Percentiles rank a stretch among this genome's conserved stretches.
phyloP scores from a whole-genome alignment of 2,329 filamentous ascomycete genomes.

The Hymenoscyphus linearis region DNA sequence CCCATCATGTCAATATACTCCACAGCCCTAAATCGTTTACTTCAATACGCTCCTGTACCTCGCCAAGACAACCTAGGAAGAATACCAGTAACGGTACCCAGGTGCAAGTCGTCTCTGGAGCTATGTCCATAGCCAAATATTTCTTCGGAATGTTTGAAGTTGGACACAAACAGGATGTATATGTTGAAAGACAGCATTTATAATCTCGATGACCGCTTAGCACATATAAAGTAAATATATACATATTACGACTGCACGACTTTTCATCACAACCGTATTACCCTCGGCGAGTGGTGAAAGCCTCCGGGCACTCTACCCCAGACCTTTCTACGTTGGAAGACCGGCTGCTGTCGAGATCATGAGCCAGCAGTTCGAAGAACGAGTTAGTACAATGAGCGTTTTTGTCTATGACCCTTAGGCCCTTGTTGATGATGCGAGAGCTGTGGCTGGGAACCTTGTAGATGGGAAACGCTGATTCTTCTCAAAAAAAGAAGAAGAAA shows the following conservation, averaged over 20 bases:
- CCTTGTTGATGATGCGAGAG: constrained; percentile 17
- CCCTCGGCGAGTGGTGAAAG: neutral
- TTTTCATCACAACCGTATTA: no score
- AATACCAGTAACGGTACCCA: neutral
- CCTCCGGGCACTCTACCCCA: no score
- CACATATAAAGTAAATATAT: neutral
- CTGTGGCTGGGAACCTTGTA: constrained; percentile 11
- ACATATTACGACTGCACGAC: no score
- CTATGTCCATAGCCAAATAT: neutral
- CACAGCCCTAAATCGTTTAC: neutral
- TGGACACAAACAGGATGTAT: neutral
- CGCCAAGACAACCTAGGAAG: neutral
- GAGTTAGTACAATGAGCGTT: constrained; percentile 17
- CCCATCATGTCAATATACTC: neutral
- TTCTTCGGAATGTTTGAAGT: neutral
- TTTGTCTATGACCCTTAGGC: constrained; percentile 18
- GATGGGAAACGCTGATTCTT: constrained; percentile 15
- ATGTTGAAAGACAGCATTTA: no score
- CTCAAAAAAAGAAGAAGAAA: no score
- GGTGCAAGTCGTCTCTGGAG: neutral
- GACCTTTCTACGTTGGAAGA: constrained; percentile 5
- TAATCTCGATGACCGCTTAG: neutral
- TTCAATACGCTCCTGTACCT: neutral
- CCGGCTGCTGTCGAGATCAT: constrained; percentile 10
- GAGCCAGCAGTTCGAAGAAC: constrained; percentile 8